These are phyloP conservation scores for Psilocybe azurescens DNA, from an alignment of 768 basidiomycete genomes.

Conservation along the genomic window DNA sequence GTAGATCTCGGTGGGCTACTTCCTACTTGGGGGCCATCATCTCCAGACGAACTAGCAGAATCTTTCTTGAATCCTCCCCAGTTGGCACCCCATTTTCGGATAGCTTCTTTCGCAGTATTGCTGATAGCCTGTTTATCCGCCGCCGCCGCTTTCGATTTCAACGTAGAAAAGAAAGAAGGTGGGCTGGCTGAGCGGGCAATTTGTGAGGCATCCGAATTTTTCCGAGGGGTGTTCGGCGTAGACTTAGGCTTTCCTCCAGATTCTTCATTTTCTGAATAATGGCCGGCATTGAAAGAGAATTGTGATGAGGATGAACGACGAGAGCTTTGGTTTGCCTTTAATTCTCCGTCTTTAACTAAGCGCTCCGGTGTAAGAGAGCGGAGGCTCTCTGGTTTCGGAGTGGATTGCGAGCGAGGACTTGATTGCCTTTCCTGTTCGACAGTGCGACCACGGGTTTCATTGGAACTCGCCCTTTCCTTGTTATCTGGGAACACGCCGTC, in stretches of 20 bases:
- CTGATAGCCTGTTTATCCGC: conserved; percentile 86
- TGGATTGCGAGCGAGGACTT: conserved; percentile 38
- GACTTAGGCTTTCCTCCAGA: conserved; percentile 26
- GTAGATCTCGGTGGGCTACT: conserved; percentile 22
- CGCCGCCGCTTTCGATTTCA: conserved; percentile 76
- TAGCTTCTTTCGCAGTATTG: conserved; percentile 85
- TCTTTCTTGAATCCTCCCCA: conserved; percentile 75
- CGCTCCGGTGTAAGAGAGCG: conserved; percentile 20
- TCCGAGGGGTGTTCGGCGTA: conserved; percentile 38
- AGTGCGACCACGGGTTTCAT: conserved; percentile 43
- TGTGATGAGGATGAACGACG: conserved; percentile 49
- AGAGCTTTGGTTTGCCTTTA: conserved; percentile 20
- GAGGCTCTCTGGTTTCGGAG: conserved; percentile 28
- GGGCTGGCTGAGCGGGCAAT: conserved; percentile 47
- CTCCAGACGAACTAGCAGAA: conserved; percentile 32
- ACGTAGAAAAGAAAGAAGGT: conserved; percentile 75
- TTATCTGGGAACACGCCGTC: conserved; percentile 21
- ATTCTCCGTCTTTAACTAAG: conserved; percentile 9
- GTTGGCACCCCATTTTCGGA: conserved; percentile 91
- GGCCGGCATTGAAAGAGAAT: conserved; percentile 43
- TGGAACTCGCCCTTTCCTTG: conserved; percentile 24
- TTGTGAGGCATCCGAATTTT: conserved; percentile 34
- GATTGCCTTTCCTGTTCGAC: conserved; percentile 32
- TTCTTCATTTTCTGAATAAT: conserved; percentile 33
- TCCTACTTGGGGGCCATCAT: conserved; percentile 49